A percentile compares a stretch with the other conserved stretches of the same genome.
phyloP scores from a whole-genome alignment of 2,329 filamentous ascomycete species.

The Alternaria gaisen region DNA sequence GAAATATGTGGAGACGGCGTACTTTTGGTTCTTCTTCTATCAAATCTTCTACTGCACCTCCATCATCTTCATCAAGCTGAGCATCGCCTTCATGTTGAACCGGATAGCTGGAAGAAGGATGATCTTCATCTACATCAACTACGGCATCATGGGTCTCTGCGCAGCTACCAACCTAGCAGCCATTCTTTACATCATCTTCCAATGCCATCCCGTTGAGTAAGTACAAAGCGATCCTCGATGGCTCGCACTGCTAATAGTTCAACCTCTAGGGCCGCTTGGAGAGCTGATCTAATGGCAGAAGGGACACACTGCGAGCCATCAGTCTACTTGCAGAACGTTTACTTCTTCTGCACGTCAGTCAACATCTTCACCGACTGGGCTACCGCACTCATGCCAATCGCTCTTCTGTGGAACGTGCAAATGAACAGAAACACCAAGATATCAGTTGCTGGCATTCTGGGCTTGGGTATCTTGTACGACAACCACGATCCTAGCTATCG shows the following conservation, averaged over 20 bases:
- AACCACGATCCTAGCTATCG: not conserved
- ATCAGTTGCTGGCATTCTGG: conserved; percentile 31
- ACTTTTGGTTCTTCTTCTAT: conserved; percentile 49
- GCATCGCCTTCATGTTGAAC: conserved; percentile 49
- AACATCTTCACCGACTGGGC: conserved; percentile 52
- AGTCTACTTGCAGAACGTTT: conserved; percentile 40
- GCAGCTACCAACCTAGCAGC: conserved; percentile 43
- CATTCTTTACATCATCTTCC: conserved; percentile 50
- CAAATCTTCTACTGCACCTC: conserved; percentile 50
- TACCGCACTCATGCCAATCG: conserved; percentile 43
- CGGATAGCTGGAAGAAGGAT: conserved; percentile 44
- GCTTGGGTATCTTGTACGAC: conserved; percentile 35
- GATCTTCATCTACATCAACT: conserved; percentile 38
- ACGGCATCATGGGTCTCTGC: conserved; percentile 41
- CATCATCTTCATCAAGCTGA: conserved; percentile 50
- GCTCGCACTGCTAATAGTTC: not conserved
- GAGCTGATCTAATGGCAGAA: conserved; percentile 14
- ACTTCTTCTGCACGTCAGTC: conserved; percentile 48
- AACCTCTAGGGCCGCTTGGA: conserved; percentile 23
- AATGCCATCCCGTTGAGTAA: conserved; percentile 44
- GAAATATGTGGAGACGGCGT: conserved; percentile 22
- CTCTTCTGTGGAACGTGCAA: conserved; percentile 36
- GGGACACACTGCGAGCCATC: conserved; percentile 39
- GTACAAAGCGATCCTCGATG: not conserved
- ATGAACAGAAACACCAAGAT: conserved; percentile 38